These are phyloP conservation scores for Excoecaria cochinchinensis DNA, from an alignment of 345 rosid genomes.

Conservation along the genomic window DNA sequence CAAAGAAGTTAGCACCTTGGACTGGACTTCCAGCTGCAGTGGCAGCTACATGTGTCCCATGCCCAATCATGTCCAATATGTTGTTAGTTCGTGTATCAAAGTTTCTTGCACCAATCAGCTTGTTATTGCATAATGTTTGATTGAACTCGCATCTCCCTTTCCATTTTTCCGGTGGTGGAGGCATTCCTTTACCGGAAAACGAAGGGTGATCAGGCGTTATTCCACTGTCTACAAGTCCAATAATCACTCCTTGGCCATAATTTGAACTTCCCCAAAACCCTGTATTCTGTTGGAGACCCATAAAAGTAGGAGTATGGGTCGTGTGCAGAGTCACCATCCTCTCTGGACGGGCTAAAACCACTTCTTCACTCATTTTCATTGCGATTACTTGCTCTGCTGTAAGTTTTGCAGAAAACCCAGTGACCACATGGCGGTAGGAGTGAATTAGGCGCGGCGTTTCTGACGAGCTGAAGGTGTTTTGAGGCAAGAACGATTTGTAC, in stretches of 20 bases:
- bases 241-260: slow-evolving; percentile 20
- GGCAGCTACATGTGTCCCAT: slow-evolving; percentile 26
- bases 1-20: slow-evolving; percentile 16
- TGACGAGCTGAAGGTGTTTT: background rate
- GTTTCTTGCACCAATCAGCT: slow-evolving; percentile 23
- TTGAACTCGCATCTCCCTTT: slow-evolving; percentile 24
- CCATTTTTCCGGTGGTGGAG: slow-evolving; percentile 26
- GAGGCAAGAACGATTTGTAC: slow-evolving; percentile 34
- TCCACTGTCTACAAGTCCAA: slow-evolving; percentile 25
- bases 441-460: slow-evolving; percentile 10
- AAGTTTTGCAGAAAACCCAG: slow-evolving; percentile 37
- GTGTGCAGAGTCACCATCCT: slow-evolving; percentile 24
- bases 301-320: slow-evolving; percentile 14
- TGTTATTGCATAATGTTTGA: slow-evolving; percentile 19
- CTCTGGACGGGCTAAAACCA: slow-evolving; percentile 21
- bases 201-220: slow-evolving; percentile 23
- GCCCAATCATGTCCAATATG: slow-evolving; percentile 8
- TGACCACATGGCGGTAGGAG: slow-evolving; percentile 26
- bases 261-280: slow-evolving; percentile 21
- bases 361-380: slow-evolving; percentile 18
- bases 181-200: slow-evolving; percentile 25
- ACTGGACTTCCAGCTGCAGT: slow-evolving; percentile 51
- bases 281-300: slow-evolving; percentile 9
- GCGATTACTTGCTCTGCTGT: slow-evolving; percentile 23
- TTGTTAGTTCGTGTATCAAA: background rate